Evolutionary conservation across 257 asterid species (phyloP).

Genomic region (Rubia yunnanensis): DNA sequence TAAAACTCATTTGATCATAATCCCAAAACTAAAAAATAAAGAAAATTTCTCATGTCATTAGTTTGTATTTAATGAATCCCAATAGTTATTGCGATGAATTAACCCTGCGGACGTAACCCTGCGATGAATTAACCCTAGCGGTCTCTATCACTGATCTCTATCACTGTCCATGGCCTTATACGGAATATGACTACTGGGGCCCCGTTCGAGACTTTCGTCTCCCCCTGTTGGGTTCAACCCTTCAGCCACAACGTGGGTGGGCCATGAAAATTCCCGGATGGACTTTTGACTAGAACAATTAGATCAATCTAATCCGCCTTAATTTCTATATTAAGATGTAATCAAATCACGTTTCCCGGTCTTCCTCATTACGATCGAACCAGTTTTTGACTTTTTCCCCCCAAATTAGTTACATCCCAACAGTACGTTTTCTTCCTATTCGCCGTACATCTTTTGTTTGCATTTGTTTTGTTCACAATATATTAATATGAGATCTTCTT

Average conservation of each 20-base stretch:
- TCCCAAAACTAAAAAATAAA: too few relatives aligned
- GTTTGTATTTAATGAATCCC: too few relatives aligned
- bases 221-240: neutral
- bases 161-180: too few relatives aligned
- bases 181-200: too few relatives aligned
- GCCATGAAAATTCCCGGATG: neutral
- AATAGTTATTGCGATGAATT: too few relatives aligned
- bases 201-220: neutral
- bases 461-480: neutral
- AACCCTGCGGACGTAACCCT: too few relatives aligned
- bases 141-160: too few relatives aligned
- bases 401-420: neutral
- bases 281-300: neutral
- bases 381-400: neutral
- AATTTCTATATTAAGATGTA: neutral
- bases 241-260: neutral
- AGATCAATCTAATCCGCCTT: neutral
- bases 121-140: too few relatives aligned
- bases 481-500: too few relatives aligned
- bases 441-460: neutral
- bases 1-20: too few relatives aligned
- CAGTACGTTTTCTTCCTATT: neutral
- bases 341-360: neutral
- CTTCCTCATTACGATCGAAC: neutral
- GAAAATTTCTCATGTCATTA: too few relatives aligned